Evolutionary conservation across 176 grass and related monocot species (phyloP).

Genomic region (Musa itinerans): DNA sequence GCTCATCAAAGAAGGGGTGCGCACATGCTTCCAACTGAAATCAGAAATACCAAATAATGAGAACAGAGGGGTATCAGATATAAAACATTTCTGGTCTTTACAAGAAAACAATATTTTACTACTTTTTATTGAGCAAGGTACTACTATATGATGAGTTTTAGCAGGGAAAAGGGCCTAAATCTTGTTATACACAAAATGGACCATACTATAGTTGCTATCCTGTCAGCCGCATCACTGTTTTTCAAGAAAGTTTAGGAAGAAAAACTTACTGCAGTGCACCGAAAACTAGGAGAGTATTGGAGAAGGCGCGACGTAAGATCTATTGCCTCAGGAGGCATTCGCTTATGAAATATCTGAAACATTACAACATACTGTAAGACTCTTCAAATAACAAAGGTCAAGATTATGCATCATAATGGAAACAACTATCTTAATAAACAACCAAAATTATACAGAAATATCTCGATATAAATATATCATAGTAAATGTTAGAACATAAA

Average conservation of each 20-base stretch:
- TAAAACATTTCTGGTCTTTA: background rate
- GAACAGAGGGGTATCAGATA: background rate
- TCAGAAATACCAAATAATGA: background rate
- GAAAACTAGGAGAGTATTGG: conserved; percentile 15
- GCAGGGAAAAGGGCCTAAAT: no score
- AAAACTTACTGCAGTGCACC: conserved; percentile 9
- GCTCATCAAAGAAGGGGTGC: conserved; percentile 66
- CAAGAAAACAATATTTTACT: no score
- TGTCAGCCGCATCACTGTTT: background rate
- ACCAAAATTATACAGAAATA: background rate
- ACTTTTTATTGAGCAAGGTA: no score
- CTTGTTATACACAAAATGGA: background rate
- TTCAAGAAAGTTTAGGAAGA: no score
- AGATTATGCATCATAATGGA: background rate
- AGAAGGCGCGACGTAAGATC: conserved; percentile 18
- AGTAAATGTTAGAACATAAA: background rate
- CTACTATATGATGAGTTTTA: no score
- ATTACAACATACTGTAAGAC: background rate
- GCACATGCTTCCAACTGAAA: conserved; percentile 60
- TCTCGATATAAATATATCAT: background rate
- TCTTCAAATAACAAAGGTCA: background rate
- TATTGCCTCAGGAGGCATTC: conserved; percentile 22
- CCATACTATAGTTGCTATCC: background rate
- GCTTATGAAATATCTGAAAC: conserved; percentile 19
- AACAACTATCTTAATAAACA: background rate